Percentiles rank a stretch among this genome's conserved stretches.
Conservation (phyloP, 805 yeast species). For the Sugiyamaella lignohabitans region DNA sequence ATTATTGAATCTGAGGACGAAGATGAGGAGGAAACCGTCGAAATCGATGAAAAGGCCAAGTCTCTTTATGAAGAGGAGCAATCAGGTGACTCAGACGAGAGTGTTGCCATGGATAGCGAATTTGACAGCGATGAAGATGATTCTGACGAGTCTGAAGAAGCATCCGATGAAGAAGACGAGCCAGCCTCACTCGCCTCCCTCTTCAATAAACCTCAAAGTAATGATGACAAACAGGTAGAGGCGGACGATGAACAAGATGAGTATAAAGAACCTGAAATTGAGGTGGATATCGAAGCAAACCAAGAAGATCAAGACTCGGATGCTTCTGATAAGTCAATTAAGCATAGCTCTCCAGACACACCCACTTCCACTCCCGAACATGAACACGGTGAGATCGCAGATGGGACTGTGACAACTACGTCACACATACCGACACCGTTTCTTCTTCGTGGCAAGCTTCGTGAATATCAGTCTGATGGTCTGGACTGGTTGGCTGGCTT, state of each 20-base stretch:
- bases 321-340: neutral
- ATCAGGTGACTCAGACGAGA: constrained; percentile 20
- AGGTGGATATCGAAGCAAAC: constrained; percentile 6
- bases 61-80: constrained; percentile 47
- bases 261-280: constrained; percentile 9
- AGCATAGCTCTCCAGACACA: constrained; percentile 5
- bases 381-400: constrained; percentile 6
- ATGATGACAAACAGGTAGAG: constrained; percentile 16
- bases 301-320: constrained; percentile 1
- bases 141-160: constrained; percentile 8
- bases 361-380: constrained; percentile 17
- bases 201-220: neutral
- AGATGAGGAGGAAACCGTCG: constrained; percentile 36
- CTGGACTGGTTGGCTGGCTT: constrained; percentile 94
- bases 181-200: constrained; percentile 2
- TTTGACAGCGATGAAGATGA: constrained; percentile 22
- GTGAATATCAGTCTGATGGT: constrained; percentile 94
- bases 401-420: neutral
- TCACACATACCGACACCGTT: constrained; percentile 42
- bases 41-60: constrained; percentile 23
- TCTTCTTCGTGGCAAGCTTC: constrained; percentile 65
- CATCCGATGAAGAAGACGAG: constrained; percentile 11
- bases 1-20: constrained; percentile 18
- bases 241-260: constrained; percentile 6
- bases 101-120: constrained; percentile 19